phyloP scores from a whole-genome alignment of 148 eudicot genomes.

The Beta vulgaris region DNA sequence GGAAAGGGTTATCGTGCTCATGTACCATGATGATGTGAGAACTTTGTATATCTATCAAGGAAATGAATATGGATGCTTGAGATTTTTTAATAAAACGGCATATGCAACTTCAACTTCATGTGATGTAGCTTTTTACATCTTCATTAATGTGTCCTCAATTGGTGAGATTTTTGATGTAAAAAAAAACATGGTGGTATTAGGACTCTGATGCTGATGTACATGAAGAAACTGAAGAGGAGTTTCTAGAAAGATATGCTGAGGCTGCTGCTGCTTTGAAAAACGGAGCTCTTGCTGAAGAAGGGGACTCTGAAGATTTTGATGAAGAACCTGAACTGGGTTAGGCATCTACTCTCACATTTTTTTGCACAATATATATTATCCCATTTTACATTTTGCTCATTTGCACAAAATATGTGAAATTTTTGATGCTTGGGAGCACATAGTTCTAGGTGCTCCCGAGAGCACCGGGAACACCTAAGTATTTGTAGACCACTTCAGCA shows the following conservation, averaged over 20 bases:
- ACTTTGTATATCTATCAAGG: background rate
- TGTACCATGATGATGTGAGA: background rate
- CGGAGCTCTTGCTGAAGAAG: constrained; percentile 57
- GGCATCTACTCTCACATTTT: constrained; percentile 8
- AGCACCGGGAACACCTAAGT: no score
- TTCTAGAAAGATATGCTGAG: constrained; percentile 71
- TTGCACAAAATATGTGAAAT: no score
- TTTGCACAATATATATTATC: no score
- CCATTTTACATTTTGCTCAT: no score
- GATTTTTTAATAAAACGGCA: background rate
- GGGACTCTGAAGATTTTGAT: constrained; percentile 56
- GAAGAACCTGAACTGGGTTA: constrained; percentile 70
- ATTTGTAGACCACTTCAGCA: background rate
- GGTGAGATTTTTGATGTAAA: no score
- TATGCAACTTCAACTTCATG: background rate
- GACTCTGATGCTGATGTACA: constrained; percentile 67
- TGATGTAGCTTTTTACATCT: constrained; percentile 1
- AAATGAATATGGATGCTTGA: constrained; percentile 4
- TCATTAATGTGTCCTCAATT: constrained; percentile 2
- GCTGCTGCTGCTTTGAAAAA: constrained; percentile 66
- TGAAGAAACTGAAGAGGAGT: constrained; percentile 85
- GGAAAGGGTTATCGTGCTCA: background rate
- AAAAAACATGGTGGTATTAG: no score
- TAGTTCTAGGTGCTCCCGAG: no score
- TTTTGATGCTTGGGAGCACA: no score